These are phyloP conservation scores for Mycena citricolor DNA, from an alignment of 1,284 basidiomycete genomes.

Conservation along the genomic window DNA sequence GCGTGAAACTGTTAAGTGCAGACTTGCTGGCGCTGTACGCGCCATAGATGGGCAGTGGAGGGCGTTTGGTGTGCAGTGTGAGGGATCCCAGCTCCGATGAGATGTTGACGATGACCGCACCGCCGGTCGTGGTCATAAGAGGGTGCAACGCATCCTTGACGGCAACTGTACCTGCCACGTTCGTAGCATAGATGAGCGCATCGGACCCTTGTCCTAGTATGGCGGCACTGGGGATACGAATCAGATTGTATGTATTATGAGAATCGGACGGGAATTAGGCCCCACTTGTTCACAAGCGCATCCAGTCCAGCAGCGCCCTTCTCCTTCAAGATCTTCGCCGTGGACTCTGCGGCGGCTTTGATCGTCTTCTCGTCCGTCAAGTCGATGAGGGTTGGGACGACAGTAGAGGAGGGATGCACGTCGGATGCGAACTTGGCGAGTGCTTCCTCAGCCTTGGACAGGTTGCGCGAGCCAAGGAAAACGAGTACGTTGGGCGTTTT, in stretches of 20 bases:
- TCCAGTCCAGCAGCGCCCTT: not conserved
- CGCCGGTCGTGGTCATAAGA: not conserved
- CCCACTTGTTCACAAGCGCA: constrained; percentile 6
- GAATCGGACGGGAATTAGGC: not conserved
- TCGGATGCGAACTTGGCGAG: constrained; percentile 2
- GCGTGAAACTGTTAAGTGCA: constrained; percentile 3
- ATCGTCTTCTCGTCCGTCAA: constrained; percentile 5
- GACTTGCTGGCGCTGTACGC: constrained; percentile 4
- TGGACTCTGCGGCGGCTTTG: not conserved
- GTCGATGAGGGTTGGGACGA: constrained; percentile 5
- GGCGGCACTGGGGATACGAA: not conserved
- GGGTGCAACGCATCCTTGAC: not conserved
- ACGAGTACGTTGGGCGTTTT: not conserved
- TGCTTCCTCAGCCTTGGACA: constrained; percentile 1
- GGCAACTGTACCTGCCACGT: constrained; percentile 1
- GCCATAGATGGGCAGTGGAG: not conserved
- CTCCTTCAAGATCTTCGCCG: not conserved
- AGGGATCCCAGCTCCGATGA: constrained; percentile 2
- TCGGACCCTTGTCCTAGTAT: not conserved
- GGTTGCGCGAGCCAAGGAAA: too few relatives aligned
- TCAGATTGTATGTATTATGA: not conserved
- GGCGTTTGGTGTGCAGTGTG: constrained; percentile 2
- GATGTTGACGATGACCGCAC: constrained; percentile 4
- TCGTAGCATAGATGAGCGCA: constrained; percentile 2
- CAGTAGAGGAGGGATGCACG: constrained; percentile 3